These are phyloP conservation scores for Apostasia ramifera DNA, from an alignment of 106 monocot species.

Conservation along the genomic window DNA sequence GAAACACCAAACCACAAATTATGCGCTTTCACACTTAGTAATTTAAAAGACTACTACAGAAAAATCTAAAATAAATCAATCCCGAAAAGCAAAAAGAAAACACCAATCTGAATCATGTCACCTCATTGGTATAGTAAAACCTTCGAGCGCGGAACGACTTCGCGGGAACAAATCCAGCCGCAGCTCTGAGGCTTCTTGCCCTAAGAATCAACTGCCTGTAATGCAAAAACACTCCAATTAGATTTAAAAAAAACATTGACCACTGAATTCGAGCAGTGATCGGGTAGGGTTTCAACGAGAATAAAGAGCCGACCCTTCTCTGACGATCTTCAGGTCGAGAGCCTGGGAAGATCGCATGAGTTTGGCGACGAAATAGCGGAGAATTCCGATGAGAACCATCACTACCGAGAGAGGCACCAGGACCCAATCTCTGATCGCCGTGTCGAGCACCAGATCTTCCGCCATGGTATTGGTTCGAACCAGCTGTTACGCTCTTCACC, in stretches of 20 bases:
- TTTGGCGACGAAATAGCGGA: constrained; percentile 97
- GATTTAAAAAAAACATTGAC: background rate
- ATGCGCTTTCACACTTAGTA: no score
- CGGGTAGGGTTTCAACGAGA: background rate
- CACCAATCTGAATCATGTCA: background rate
- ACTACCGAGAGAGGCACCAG: constrained; percentile 90
- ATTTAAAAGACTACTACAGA: background rate
- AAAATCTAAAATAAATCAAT: background rate
- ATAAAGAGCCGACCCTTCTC: constrained; percentile 54
- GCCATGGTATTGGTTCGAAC: constrained; percentile 33
- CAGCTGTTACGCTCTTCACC: no score
- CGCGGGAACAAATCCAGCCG: constrained; percentile 15
- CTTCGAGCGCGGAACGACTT: constrained; percentile 19
- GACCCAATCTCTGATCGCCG: constrained; percentile 96
- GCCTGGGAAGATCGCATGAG: constrained; percentile 73
- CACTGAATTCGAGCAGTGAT: background rate
- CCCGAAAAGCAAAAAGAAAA: background rate
- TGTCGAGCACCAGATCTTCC: constrained; percentile 95
- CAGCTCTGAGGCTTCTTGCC: constrained; percentile 24
- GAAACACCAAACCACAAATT: no score
- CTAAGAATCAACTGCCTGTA: constrained; percentile 26
- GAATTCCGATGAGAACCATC: constrained; percentile 96
- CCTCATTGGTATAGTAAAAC: constrained; percentile 26
- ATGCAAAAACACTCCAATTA: background rate
- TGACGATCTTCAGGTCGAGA: constrained; percentile 73